A percentile compares a stretch with the other conserved stretches of the same genome.
These are phyloP conservation scores for Kwoniella mangroviensis DNA, from an alignment of 768 basidiomycete genomes.

Conservation along the genomic window DNA sequence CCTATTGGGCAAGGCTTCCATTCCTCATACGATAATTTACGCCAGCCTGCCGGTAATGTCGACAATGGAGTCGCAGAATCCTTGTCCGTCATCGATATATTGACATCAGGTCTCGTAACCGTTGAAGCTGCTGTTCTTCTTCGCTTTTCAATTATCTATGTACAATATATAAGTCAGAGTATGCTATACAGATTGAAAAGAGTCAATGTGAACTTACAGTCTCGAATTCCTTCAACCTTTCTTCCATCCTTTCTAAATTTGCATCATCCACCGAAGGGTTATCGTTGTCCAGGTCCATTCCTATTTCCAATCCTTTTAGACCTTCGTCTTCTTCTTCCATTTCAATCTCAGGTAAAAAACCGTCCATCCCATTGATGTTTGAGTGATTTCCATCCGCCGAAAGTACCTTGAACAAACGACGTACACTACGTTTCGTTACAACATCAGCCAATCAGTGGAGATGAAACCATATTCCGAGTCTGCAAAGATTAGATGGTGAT, in stretches of 20 bases:
- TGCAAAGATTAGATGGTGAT: neutral
- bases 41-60: slow-evolving; percentile 14
- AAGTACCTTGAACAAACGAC: slow-evolving; percentile 7
- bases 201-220: slow-evolving; percentile 9
- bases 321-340: slow-evolving; percentile 6
- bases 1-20: slow-evolving; percentile 25
- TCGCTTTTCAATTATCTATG: neutral
- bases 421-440: neutral
- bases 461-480: neutral
- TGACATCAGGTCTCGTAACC: too few relatives aligned
- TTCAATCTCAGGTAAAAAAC: neutral
- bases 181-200: neutral
- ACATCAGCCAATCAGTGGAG: neutral
- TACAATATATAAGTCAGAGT: too few relatives aligned
- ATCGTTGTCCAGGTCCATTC: neutral
- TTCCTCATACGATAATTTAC: slow-evolving; percentile 5
- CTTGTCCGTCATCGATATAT: neutral
- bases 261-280: neutral
- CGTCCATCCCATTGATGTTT: neutral
- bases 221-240: slow-evolving; percentile 16
- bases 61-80: neutral
- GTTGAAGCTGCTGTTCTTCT: neutral
- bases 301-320: slow-evolving; percentile 11
- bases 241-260: slow-evolving; percentile 22
- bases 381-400: too few relatives aligned